Conservation (phyloP, 2,329 filamentous ascomycete species). For the Cephalotrichum gorgonifer region DNA sequence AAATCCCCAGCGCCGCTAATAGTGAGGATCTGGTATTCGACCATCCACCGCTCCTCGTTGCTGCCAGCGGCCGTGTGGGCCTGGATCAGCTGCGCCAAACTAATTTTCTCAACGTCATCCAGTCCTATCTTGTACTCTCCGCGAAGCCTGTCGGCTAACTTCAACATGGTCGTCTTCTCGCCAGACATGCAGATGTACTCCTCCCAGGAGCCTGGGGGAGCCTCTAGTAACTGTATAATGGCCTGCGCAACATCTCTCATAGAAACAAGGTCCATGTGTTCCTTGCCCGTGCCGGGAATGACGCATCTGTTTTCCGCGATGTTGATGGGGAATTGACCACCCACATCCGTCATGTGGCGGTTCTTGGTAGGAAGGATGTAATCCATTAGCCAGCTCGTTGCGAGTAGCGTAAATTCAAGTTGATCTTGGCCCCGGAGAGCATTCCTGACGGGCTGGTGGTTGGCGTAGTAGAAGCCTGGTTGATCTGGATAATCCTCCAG, state of each 20-base stretch:
- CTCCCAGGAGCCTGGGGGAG: constrained; percentile 5
- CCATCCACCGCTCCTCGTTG: constrained; percentile 1
- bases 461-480: constrained; percentile 8
- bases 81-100: background rate
- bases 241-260: constrained; percentile 7
- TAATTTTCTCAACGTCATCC: constrained; percentile 5
- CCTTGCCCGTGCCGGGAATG: background rate
- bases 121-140: background rate
- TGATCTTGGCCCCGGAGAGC: constrained; percentile 6
- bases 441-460: constrained; percentile 3
- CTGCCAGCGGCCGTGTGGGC: background rate
- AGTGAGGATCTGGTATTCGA: constrained; percentile 7
- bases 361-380: constrained; percentile 7
- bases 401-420: constrained; percentile 10
- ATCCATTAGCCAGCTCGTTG: constrained; percentile 9
- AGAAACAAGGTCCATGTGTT: constrained; percentile 1
- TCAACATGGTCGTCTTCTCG: constrained; percentile 6
- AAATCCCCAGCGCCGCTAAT: constrained; percentile 6
- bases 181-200: constrained; percentile 7
- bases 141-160: background rate
- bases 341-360: constrained; percentile 7
- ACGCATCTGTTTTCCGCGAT: background rate
- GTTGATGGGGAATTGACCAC: constrained; percentile 7
- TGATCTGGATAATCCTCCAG: constrained; percentile 9
- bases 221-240: constrained; percentile 5